phyloP scores from a whole-genome alignment of 805 yeast genomes.

The Candida nitratophila region DNA sequence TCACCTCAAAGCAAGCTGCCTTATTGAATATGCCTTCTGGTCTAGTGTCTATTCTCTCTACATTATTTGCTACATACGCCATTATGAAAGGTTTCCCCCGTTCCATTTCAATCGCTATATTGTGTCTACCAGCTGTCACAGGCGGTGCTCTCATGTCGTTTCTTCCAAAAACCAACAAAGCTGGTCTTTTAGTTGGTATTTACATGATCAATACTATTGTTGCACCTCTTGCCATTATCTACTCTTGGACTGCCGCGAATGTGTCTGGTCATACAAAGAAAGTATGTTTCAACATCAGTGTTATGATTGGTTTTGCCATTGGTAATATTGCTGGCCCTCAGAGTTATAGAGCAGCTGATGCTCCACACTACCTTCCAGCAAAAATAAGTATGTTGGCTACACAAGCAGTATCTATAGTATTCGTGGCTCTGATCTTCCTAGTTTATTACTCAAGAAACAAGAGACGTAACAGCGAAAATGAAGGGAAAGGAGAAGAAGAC shows the following conservation, averaged over 20 bases:
- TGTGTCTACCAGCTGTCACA: conserved; percentile 42
- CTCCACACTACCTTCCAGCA: conserved; percentile 52
- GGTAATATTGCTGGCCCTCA: conserved; percentile 60
- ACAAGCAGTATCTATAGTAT: conserved; percentile 40
- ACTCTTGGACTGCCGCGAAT: conserved; percentile 56
- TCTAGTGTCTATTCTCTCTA: conserved; percentile 35
- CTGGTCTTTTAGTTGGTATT: conserved; percentile 21
- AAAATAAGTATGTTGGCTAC: conserved; percentile 48
- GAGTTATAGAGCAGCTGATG: conserved; percentile 41
- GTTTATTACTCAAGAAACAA: conserved; percentile 42
- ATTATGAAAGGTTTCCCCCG: conserved; percentile 15
- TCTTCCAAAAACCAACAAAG: conserved; percentile 18
- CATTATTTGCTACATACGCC: conserved; percentile 19
- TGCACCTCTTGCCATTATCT: conserved; percentile 37
- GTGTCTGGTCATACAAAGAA: conserved; percentile 59
- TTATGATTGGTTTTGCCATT: conserved; percentile 50
- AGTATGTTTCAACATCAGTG: conserved; percentile 43
- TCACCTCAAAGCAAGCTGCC: conserved; percentile 35
- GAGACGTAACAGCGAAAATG: conserved; percentile 36
- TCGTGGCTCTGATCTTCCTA: conserved; percentile 33
- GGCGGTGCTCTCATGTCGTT: conserved; percentile 35
- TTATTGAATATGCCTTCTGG: conserved; percentile 54
- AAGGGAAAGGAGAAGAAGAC: conserved; percentile 22
- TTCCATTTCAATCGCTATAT: conserved; percentile 13
- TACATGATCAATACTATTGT: conserved; percentile 18